Evolutionary conservation across 108 stramenopile species (phyloP), one percentile per base, ranked within the genome.

Genomic region (Bacterosira constricta): DNA sequence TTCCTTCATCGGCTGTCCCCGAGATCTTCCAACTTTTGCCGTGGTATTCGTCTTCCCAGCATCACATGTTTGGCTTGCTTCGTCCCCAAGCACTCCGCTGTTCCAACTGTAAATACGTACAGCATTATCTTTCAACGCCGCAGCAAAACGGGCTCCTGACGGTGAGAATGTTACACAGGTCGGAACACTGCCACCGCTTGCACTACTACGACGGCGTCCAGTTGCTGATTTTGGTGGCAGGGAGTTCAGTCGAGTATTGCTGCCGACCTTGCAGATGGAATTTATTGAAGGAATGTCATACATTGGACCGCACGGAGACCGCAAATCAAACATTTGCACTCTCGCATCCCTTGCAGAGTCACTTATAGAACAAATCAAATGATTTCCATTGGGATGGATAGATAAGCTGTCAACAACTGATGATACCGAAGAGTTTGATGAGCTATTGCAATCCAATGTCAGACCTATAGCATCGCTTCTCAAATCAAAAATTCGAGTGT

Each of bases 391-490:
- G 17, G 47, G 47, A 49, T 49, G 47, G 5, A 49, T 10, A 18
- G 47, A 49, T 17, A 49, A 49, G 47, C 15, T 49, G 13, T 49
- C 17, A 6, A 49, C 47, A 49, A 18, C 15, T 13, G 20, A 11
- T 49, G 6, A 13, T 11, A 18, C 13, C 47, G 47, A 49, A 49
- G 13, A 18, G 47, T 18, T 41, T 12, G 39, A 41, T 11, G 39
- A 41, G 12, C 39, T 11, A 41, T 41, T 8, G 12, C 8, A 11
- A 12, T 12, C 39, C 10, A 49, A 18, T 49, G 6, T 13, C 29
- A 38, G 59, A 5, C 36, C 59, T 37, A 60, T 6, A 3, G 34
- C 4, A n/a, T 60, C 59, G 21, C 59, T 38, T 60, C 59, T 35
- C 21, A 60, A 17, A 38, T 60, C 59, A 21, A 18, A 60, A 35